phyloP scores from a whole-genome alignment of 331 rosid genomes.

The Pyracantha coccinea region DNA sequence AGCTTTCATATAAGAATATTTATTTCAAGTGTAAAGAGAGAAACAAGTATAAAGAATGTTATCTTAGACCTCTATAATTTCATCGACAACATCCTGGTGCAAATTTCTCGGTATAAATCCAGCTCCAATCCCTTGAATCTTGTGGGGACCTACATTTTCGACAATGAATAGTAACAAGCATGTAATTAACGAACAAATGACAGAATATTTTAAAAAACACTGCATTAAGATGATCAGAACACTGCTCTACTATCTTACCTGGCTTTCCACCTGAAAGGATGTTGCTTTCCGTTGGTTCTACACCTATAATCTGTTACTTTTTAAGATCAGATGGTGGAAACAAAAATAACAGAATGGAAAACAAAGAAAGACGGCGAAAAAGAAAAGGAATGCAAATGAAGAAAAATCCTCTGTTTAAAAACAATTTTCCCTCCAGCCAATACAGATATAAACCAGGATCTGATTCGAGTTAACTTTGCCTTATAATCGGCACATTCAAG shows the following conservation, averaged over 20 bases:
- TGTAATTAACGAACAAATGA: background rate
- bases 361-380: background rate
- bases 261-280: constrained; percentile 97
- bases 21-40: background rate
- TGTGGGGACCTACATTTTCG: constrained; percentile 80
- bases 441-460: constrained; percentile 1
- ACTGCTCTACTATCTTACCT: constrained; percentile 43
- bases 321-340: constrained; percentile 12
- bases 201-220: background rate
- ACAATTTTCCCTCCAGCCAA: constrained; percentile 6
- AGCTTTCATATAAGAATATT: background rate
- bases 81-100: constrained; percentile 79
- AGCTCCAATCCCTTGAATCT: constrained; percentile 99
- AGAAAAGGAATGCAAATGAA: background rate
- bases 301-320: constrained; percentile 67
- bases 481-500: background rate
- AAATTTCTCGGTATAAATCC: constrained; percentile 95
- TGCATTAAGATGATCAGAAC: constrained; percentile 2
- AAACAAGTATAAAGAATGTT: background rate
- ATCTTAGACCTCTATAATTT: constrained; percentile 61
- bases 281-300: constrained; percentile 93
- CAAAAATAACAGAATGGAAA: background rate
- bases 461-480: background rate
- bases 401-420: constrained; percentile 4
- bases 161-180: constrained; percentile 2